Conservation (phyloP, 2,329 filamentous ascomycete species). For the Aspergillaceae sp. region DNA sequence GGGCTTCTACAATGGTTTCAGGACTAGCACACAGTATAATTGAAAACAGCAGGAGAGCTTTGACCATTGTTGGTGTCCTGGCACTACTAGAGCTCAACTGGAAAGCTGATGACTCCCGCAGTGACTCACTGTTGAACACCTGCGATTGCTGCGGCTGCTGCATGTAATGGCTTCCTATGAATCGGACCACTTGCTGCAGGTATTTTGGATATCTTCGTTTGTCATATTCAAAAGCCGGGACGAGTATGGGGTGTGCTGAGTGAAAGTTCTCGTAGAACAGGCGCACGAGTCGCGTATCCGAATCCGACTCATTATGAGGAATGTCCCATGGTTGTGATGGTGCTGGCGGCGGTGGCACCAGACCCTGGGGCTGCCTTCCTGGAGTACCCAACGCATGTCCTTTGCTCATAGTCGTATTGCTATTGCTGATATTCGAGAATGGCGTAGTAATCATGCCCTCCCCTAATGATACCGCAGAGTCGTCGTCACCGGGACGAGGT, state of each 20-base stretch:
- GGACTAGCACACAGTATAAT: slow-evolving; percentile 27
- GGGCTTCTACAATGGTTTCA: slow-evolving; percentile 23
- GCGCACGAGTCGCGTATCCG: slow-evolving; percentile 27
- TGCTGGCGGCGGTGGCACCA: background rate
- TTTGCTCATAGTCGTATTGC: background rate
- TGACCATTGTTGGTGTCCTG: slow-evolving; percentile 27
- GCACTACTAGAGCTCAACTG: slow-evolving; percentile 16
- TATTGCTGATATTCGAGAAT: background rate
- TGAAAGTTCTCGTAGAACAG: slow-evolving; percentile 48
- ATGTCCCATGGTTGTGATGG: background rate
- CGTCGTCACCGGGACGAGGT: background rate
- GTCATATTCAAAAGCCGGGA: slow-evolving; percentile 36
- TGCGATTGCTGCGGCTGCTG: slow-evolving; percentile 12
- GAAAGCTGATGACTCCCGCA: slow-evolving; percentile 19
- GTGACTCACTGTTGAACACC: slow-evolving; percentile 8
- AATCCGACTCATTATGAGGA: background rate
- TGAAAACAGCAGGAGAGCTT: slow-evolving; percentile 29
- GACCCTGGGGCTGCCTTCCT: background rate
- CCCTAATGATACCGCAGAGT: background rate
- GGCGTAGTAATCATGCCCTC: background rate
- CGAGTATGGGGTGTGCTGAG: slow-evolving; percentile 45
- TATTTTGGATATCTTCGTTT: slow-evolving; percentile 36
- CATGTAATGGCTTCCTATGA: slow-evolving; percentile 46
- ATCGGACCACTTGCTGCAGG: slow-evolving; percentile 43
- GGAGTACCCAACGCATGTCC: background rate